These are phyloP conservation scores for Stereum hirsutum DNA, from an alignment of 1,284 basidiomycete species.

Conservation along the genomic window DNA sequence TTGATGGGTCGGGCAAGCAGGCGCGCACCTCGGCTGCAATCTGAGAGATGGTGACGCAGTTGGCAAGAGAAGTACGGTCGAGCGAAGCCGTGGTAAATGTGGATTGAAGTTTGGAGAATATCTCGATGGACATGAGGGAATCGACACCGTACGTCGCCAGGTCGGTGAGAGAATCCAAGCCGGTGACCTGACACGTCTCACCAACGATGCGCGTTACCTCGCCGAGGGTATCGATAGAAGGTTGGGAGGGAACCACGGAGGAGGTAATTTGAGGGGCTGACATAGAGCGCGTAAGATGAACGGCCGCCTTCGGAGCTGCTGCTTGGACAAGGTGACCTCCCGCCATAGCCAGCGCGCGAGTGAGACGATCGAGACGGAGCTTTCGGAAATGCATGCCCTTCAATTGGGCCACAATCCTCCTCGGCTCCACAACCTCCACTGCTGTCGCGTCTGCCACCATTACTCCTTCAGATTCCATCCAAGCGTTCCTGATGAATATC, in stretches of 20 bases:
- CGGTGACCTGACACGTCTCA: constrained; percentile 30
- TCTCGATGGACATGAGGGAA: constrained; percentile 47
- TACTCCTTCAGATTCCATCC: constrained; percentile 30
- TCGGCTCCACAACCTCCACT: constrained; percentile 16
- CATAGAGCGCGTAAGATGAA: too few relatives aligned
- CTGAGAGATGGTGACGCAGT: constrained; percentile 29
- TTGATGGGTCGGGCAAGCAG: background rate
- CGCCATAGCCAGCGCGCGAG: constrained; percentile 32
- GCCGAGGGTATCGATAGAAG: constrained; percentile 6
- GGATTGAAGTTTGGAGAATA: constrained; percentile 28
- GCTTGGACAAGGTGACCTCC: too few relatives aligned
- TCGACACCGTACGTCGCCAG: constrained; percentile 44
- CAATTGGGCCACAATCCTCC: constrained; percentile 38
- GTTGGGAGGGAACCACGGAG: background rate
- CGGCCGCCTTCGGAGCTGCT: background rate
- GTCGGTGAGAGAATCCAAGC: constrained; percentile 24
- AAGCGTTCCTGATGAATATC: constrained; percentile 40
- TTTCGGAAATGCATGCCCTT: constrained; percentile 49
- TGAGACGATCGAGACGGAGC: constrained; percentile 38
- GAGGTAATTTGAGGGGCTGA: too few relatives aligned
- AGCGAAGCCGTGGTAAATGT: constrained; percentile 24
- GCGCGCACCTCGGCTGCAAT: constrained; percentile 21
- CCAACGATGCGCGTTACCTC: constrained; percentile 28
- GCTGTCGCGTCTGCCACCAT: constrained; percentile 44
- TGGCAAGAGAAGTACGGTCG: constrained; percentile 23